A percentile compares a stretch with the other conserved stretches of the same genome.
Evolutionary conservation across 108 stramenopile genomes (phyloP).

Genomic region (Halocafeteria seosinensis): DNA sequence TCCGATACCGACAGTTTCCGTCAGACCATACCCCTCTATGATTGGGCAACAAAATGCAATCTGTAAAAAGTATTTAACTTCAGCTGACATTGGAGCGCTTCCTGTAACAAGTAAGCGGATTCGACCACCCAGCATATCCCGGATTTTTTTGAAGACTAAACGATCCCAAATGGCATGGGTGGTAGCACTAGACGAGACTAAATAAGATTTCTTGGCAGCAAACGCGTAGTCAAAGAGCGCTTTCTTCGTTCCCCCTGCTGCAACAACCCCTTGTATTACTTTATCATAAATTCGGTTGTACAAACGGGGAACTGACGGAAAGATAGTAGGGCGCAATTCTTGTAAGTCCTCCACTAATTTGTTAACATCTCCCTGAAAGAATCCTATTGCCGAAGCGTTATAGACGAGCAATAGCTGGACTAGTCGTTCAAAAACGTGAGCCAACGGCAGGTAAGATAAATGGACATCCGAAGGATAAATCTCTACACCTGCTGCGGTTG

Average conservation of each 20-base stretch:
- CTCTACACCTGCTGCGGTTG: slow-evolving; percentile 9
- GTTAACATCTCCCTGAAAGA: slow-evolving; percentile 62
- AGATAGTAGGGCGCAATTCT: slow-evolving; percentile 65
- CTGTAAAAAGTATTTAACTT: slow-evolving; percentile 77
- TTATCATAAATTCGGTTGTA: slow-evolving; percentile 83
- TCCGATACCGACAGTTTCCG: slow-evolving; percentile 64
- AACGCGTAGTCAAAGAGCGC: slow-evolving; percentile 69
- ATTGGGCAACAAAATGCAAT: slow-evolving; percentile 66
- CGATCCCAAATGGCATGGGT: slow-evolving; percentile 68
- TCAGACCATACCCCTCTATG: slow-evolving; percentile 86
- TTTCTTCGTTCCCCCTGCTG: slow-evolving; percentile 64
- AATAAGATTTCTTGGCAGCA: slow-evolving; percentile 53
- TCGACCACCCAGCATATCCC: slow-evolving; percentile 65
- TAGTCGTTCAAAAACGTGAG: slow-evolving; percentile 82
- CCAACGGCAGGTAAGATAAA: slow-evolving; percentile 76
- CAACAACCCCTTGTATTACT: slow-evolving; percentile 58
- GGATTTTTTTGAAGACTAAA: slow-evolving; percentile 73
- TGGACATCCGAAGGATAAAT: slow-evolving; percentile 50
- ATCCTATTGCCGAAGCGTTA: slow-evolving; percentile 54
- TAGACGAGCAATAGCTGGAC: slow-evolving; percentile 39
- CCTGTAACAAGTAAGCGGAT: slow-evolving; percentile 66
- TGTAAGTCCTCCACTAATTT: slow-evolving; percentile 63
- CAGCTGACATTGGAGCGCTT: slow-evolving; percentile 63
- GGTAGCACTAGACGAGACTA: slow-evolving; percentile 37
- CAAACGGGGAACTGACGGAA: slow-evolving; percentile 74